Evolutionary conservation across 2,329 filamentous ascomycete genomes (phyloP).

Genomic region (Epichloe sp.): DNA sequence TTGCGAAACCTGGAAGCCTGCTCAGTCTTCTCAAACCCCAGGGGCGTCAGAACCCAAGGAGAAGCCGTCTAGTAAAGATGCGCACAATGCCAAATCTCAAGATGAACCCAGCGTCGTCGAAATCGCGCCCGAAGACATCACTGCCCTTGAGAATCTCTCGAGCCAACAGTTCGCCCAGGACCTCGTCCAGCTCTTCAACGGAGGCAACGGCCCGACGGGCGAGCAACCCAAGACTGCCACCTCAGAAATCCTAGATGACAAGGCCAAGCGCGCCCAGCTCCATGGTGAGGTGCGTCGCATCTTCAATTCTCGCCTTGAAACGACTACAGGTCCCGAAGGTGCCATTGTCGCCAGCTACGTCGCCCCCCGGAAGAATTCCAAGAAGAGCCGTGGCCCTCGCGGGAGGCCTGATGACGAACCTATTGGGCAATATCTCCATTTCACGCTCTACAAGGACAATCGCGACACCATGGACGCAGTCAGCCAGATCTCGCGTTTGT

Average conservation of each 20-base stretch:
- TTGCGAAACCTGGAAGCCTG: conserved; percentile 5
- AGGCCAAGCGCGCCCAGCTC: conserved; percentile 30
- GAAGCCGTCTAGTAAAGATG: neutral
- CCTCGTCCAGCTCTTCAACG: conserved; percentile 28
- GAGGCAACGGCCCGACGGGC: conserved; percentile 17
- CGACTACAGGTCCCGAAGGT: conserved; percentile 43
- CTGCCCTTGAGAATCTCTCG: conserved; percentile 25
- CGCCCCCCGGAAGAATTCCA: conserved; percentile 27
- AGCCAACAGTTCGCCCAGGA: conserved; percentile 26
- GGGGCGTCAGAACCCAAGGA: neutral
- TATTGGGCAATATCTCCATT: conserved; percentile 69
- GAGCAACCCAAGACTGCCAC: conserved; percentile 21
- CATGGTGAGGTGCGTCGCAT: conserved; percentile 61
- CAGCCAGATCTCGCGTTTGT: conserved; percentile 57
- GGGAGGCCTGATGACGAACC: conserved; percentile 19
- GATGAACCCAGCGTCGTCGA: conserved; percentile 10
- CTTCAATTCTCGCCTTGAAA: conserved; percentile 68
- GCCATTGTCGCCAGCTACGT: conserved; percentile 57
- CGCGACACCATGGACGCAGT: conserved; percentile 91
- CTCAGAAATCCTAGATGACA: conserved; percentile 31
- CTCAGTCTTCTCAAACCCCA: conserved; percentile 9
- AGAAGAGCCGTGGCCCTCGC: conserved; percentile 14
- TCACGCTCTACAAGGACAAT: conserved; percentile 92
- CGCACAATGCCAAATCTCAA: conserved; percentile 10
- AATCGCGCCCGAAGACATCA: conserved; percentile 20